These are phyloP conservation scores for Immersiporthe knoxdaviesiana DNA, from an alignment of 2,329 filamentous ascomycete genomes.

Conservation along the genomic window DNA sequence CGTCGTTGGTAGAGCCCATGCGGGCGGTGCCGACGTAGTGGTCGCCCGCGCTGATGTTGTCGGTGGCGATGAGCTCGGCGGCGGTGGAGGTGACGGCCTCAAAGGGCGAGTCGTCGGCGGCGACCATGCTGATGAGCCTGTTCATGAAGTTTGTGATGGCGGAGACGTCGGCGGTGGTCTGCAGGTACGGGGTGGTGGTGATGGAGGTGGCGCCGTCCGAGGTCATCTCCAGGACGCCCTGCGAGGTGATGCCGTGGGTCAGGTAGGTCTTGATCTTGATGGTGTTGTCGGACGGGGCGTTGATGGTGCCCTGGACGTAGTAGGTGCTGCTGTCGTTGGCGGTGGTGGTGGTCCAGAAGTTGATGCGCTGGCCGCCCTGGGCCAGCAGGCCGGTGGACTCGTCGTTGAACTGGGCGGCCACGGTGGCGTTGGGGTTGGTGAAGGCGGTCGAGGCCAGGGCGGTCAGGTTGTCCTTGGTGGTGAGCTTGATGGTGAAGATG, in stretches of 20 bases:
- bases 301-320: constrained; percentile 51
- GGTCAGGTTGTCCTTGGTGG: constrained; percentile 33
- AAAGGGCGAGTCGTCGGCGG: constrained; percentile 34
- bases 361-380: constrained; percentile 50
- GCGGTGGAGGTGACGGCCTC: constrained; percentile 30
- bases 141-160: constrained; percentile 37
- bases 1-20: constrained; percentile 39
- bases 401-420: constrained; percentile 41
- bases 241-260: constrained; percentile 53
- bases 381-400: constrained; percentile 44
- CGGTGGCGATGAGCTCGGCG: constrained; percentile 26
- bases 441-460: constrained; percentile 32
- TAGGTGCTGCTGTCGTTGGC: constrained; percentile 44
- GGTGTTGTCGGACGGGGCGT: constrained; percentile 45
- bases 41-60: constrained; percentile 33
- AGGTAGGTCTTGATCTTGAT: constrained; percentile 55
- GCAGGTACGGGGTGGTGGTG: constrained; percentile 41
- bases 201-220: constrained; percentile 47
- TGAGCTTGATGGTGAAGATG: constrained; percentile 36
- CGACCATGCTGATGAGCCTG: constrained; percentile 35
- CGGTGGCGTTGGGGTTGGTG: constrained; percentile 36
- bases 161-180: constrained; percentile 38
- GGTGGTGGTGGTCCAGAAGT: constrained; percentile 51
- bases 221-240: constrained; percentile 48
- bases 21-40: constrained; percentile 39